These are phyloP conservation scores for Tetratostichococcus sp. DNA, from an alignment of 139 green algal species.

Conservation along the genomic window DNA sequence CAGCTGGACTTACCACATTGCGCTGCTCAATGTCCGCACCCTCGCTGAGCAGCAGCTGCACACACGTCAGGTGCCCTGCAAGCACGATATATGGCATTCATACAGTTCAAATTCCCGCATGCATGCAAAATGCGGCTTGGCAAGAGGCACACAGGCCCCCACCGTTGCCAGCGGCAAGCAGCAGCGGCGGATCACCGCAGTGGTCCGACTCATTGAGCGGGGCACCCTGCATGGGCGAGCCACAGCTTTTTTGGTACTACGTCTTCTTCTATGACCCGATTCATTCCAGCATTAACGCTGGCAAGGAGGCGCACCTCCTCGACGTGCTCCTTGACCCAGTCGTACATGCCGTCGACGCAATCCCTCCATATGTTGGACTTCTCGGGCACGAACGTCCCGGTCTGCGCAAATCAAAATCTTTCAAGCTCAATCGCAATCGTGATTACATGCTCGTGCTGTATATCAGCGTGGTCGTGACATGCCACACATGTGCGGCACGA, in stretches of 20 bases:
- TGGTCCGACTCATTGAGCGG: slow-evolving; percentile 90
- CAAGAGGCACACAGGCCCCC: background rate
- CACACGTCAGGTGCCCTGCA: slow-evolving; percentile 65
- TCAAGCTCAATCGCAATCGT: no score
- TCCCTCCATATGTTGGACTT: slow-evolving; percentile 97
- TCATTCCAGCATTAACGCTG: no score
- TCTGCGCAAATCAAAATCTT: slow-evolving; percentile 56
- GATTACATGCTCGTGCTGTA: no score
- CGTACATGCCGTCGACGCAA: slow-evolving; percentile 88
- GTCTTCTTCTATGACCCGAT: no score
- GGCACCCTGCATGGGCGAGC: slow-evolving; percentile 47
- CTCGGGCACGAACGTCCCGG: slow-evolving; percentile 86
- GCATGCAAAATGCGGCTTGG: background rate
- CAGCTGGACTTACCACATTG: slow-evolving; percentile 64
- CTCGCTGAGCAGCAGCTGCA: slow-evolving; percentile 75
- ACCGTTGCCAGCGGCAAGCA: slow-evolving; percentile 87
- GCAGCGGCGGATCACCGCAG: slow-evolving; percentile 87
- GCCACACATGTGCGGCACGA: no score
- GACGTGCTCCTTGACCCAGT: slow-evolving; percentile 94
- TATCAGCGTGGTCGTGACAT: no score
- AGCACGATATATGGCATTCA: background rate
- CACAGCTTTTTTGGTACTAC: no score
- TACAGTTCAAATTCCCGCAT: background rate
- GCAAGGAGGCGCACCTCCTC: slow-evolving; percentile 66
- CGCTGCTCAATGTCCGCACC: slow-evolving; percentile 87